Conservation (phyloP, 1,139 yeast species). For the Suhomyces bribrorum region DNA sequence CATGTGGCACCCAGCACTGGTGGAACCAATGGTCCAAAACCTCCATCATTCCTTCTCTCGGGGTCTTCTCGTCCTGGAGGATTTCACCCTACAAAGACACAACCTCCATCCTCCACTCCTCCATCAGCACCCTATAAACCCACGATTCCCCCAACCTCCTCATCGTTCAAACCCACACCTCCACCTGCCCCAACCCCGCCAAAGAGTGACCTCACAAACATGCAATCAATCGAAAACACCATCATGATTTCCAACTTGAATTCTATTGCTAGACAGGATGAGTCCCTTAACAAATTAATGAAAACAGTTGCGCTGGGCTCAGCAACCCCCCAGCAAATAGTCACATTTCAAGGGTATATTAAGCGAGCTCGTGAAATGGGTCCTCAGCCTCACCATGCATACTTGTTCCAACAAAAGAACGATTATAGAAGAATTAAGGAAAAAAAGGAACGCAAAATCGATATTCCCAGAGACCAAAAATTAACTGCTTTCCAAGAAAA, state of each 20-base stretch:
- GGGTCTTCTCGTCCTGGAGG: conserved; percentile 8
- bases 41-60: conserved; percentile 9
- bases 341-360: conserved; percentile 77
- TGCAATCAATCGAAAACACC: conserved; percentile 65
- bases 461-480: conserved; percentile 47
- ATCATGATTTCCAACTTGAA: conserved; percentile 83
- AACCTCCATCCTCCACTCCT: background rate
- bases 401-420: conserved; percentile 23
- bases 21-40: conserved; percentile 6
- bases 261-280: conserved; percentile 74
- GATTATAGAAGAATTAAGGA: conserved; percentile 25
- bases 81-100: conserved; percentile 1
- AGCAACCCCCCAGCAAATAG: conserved; percentile 70
- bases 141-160: background rate
- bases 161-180: conserved; percentile 1
- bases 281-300: conserved; percentile 69
- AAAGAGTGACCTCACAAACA: conserved; percentile 34
- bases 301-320: conserved; percentile 79
- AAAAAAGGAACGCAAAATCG: conserved; percentile 23
- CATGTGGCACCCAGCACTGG: conserved; percentile 9
- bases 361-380: conserved; percentile 78
- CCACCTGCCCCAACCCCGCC: conserved; percentile 16
- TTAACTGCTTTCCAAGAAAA: conserved; percentile 76
- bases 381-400: conserved; percentile 48
- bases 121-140: background rate